phyloP scores from a whole-genome alignment of 169 alveolate species.

The Cryptosporidium canis region DNA sequence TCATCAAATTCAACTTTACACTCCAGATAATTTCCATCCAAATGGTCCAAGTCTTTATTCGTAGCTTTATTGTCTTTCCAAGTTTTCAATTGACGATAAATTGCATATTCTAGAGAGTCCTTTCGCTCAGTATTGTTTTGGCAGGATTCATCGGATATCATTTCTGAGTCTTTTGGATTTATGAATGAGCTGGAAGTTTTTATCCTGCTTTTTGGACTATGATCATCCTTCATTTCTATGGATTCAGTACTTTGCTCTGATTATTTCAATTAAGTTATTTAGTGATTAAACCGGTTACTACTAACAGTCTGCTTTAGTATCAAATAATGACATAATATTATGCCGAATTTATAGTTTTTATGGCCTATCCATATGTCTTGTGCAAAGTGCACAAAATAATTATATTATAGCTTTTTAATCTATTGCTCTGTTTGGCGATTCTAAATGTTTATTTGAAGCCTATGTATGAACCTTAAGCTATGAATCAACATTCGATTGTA shows the following conservation, averaged over 20 bases:
- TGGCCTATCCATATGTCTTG: background rate
- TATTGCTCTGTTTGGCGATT: background rate
- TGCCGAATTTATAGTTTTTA: background rate
- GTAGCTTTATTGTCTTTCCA: background rate
- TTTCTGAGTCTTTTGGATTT: background rate
- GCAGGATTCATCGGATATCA: background rate
- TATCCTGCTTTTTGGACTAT: background rate
- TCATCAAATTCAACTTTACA: constrained; percentile 2
- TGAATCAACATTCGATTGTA: background rate
- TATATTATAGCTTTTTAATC: background rate
- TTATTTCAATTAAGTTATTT: background rate
- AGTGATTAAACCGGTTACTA: background rate
- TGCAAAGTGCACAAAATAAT: background rate
- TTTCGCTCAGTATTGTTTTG: background rate
- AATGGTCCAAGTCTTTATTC: background rate
- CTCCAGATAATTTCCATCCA: background rate
- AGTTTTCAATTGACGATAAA: constrained; percentile 19
- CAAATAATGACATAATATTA: background rate
- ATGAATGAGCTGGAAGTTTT: background rate
- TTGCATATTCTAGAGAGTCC: background rate
- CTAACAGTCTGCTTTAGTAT: background rate
- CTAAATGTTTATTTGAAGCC: background rate
- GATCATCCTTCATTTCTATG: background rate
- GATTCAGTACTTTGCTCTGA: background rate
- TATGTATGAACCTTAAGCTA: background rate